These are phyloP conservation scores for Hanseniaspora vineae DNA, from an alignment of 805 yeast genomes.

Conservation along the genomic window DNA sequence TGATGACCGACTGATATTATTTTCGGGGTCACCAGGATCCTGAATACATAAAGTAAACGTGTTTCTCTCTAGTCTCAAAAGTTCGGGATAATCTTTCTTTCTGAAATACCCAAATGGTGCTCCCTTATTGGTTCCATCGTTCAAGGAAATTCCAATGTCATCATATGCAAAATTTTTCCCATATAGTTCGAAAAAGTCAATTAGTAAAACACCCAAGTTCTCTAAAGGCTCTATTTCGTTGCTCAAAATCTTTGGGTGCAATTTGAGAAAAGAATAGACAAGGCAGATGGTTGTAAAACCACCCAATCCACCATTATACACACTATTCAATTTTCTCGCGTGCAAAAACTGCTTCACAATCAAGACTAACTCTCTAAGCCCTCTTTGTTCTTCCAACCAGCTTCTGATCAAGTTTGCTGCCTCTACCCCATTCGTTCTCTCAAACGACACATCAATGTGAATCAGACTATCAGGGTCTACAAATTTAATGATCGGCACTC, in stretches of 20 bases:
- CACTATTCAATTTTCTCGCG: slow-evolving; percentile 68
- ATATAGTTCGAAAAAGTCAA: slow-evolving; percentile 86
- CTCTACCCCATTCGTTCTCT: slow-evolving; percentile 64
- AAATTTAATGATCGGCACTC: slow-evolving; percentile 90
- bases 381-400: slow-evolving; percentile 68
- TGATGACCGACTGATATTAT: slow-evolving; percentile 78
- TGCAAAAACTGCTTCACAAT: slow-evolving; percentile 76
- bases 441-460: slow-evolving; percentile 84
- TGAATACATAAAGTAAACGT: slow-evolving; percentile 63
- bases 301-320: slow-evolving; percentile 88
- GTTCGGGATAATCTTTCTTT: slow-evolving; percentile 39
- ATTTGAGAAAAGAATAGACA: slow-evolving; percentile 59
- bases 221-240: slow-evolving; percentile 52
- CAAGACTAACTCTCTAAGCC: slow-evolving; percentile 68
- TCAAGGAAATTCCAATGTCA: slow-evolving; percentile 54
- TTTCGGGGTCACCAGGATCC: slow-evolving; percentile 77
- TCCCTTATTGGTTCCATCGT: slow-evolving; percentile 30
- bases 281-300: slow-evolving; percentile 88
- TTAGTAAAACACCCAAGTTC: slow-evolving; percentile 73
- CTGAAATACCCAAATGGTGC: slow-evolving; percentile 34
- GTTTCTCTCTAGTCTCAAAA: slow-evolving; percentile 25
- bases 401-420: slow-evolving; percentile 67
- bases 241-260: slow-evolving; percentile 69
- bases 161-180: slow-evolving; percentile 86
- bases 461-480: slow-evolving; percentile 59